phyloP scores from a whole-genome alignment of 768 basidiomycete species.

The Hericium rajendrae region DNA sequence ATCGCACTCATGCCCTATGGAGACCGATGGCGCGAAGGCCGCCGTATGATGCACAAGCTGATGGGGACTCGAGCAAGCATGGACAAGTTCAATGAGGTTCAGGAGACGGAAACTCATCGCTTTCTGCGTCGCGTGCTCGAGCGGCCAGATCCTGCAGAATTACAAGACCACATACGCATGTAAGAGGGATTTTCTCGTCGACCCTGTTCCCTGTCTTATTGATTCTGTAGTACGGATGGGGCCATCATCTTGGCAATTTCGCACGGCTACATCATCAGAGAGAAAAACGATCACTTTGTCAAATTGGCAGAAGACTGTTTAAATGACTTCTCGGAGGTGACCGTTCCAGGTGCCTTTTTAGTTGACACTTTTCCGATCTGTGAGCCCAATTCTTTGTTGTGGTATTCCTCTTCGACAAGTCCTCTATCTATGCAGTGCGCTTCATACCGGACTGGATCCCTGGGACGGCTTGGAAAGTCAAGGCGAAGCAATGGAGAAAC shows the following conservation, averaged over 20 bases:
- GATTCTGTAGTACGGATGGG: constrained; percentile 15
- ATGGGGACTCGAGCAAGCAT: constrained; percentile 23
- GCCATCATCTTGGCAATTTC: constrained; percentile 20
- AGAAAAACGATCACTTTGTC: constrained; percentile 19
- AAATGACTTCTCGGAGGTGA: constrained; percentile 4
- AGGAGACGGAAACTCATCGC: constrained; percentile 7
- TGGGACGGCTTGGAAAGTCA: constrained; percentile 17
- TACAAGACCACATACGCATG: constrained; percentile 3
- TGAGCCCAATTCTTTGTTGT: constrained; percentile 2
- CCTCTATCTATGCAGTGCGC: constrained; percentile 6
- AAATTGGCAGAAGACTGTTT: constrained; percentile 8
- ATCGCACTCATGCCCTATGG: constrained; percentile 37
- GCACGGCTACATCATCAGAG: constrained; percentile 19
- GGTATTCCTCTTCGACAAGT: no score
- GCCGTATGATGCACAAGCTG: constrained; percentile 33
- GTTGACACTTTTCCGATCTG: constrained; percentile 18
- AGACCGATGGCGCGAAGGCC: constrained; percentile 32
- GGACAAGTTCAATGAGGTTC: background rate
- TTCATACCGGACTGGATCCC: constrained; percentile 25
- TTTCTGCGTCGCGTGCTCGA: constrained; percentile 5
- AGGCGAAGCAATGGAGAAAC: background rate
- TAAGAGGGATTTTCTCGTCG: background rate
- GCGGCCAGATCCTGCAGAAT: background rate
- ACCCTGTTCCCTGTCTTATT: background rate
- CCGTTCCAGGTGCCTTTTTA: constrained; percentile 10